Evolutionary conservation across 768 basidiomycete species (phyloP).

Genomic region (Suillus cothurnatus): DNA sequence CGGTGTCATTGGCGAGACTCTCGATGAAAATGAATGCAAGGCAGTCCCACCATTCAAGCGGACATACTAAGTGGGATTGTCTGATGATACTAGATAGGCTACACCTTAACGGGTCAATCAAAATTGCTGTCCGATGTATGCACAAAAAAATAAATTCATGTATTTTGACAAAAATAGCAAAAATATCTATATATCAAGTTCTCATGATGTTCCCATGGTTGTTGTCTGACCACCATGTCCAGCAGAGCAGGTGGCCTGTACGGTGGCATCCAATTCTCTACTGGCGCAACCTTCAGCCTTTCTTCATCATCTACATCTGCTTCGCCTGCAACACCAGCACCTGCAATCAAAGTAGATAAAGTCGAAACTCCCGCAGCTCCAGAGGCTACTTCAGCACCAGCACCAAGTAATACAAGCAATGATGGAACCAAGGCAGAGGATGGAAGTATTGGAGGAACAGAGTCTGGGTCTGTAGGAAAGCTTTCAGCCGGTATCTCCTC

Average conservation of each 20-base stretch:
- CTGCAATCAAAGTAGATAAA: conserved; percentile 22
- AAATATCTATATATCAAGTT: neutral
- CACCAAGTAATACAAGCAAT: conserved; percentile 26
- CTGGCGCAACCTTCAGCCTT: conserved; percentile 55
- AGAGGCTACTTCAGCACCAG: conserved; percentile 23
- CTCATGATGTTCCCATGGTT: conserved; percentile 1
- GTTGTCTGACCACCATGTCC: conserved; percentile 52
- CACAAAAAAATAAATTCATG: neutral
- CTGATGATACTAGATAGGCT: neutral
- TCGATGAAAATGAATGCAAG: conserved; percentile 98
- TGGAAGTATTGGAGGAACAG: conserved; percentile 22
- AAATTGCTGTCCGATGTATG: neutral
- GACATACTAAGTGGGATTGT: conserved; percentile 60
- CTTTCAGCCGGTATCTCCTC: conserved; percentile 58
- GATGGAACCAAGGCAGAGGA: conserved; percentile 28
- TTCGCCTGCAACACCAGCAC: conserved; percentile 25
- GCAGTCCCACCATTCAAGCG: conserved; percentile 97
- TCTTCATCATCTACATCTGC: conserved; percentile 42
- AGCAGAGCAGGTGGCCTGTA: conserved; percentile 84
- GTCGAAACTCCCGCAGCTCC: conserved; percentile 20
- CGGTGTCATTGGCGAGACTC: conserved; percentile 77
- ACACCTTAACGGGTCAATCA: neutral
- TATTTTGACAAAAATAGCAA: neutral
- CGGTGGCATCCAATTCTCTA: conserved; percentile 85
- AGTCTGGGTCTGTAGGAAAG: conserved; percentile 41